Percentiles rank a stretch among this genome's conserved stretches.
These are phyloP conservation scores for Orbilia blumenaviensis DNA, from an alignment of 2,329 filamentous ascomycete genomes.

Conservation along the genomic window DNA sequence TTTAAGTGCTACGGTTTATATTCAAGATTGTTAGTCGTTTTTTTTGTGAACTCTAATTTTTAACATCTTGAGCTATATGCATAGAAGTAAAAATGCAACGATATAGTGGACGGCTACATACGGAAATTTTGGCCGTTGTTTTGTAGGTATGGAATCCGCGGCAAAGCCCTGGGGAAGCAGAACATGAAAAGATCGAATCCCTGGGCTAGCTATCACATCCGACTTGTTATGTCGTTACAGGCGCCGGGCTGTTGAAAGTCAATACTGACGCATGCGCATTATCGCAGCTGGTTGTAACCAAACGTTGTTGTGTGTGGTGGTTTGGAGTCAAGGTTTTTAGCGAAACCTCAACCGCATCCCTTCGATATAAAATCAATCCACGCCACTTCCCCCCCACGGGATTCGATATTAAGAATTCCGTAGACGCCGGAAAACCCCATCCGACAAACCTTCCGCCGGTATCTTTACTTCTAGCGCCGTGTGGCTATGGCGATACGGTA, in stretches of 20 bases:
- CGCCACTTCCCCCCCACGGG: too few relatives aligned
- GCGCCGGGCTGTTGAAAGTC: too few relatives aligned
- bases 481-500: constrained; percentile 28
- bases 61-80: too few relatives aligned
- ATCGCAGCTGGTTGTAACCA: background rate
- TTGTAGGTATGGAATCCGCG: too few relatives aligned
- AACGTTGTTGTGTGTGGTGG: constrained; percentile 51
- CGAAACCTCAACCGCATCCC: constrained; percentile 22
- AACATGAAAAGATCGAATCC: constrained; percentile 44
- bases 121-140: background rate
- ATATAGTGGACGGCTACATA: background rate
- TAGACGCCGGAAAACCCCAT: background rate
- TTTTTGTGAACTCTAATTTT: too few relatives aligned
- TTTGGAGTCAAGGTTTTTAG: constrained; percentile 53
- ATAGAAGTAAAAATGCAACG: too few relatives aligned
- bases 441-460: background rate
- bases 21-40: constrained; percentile 24
- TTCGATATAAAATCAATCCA: constrained; percentile 1
- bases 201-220: background rate
- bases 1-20: background rate
- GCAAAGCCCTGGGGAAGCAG: background rate
- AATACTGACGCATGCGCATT: too few relatives aligned
- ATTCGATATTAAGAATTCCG: background rate
- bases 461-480: background rate
- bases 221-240: background rate